Evolutionary conservation across 2,329 filamentous ascomycete genomes (phyloP).

Genomic region (Hypoxylon sp.): DNA sequence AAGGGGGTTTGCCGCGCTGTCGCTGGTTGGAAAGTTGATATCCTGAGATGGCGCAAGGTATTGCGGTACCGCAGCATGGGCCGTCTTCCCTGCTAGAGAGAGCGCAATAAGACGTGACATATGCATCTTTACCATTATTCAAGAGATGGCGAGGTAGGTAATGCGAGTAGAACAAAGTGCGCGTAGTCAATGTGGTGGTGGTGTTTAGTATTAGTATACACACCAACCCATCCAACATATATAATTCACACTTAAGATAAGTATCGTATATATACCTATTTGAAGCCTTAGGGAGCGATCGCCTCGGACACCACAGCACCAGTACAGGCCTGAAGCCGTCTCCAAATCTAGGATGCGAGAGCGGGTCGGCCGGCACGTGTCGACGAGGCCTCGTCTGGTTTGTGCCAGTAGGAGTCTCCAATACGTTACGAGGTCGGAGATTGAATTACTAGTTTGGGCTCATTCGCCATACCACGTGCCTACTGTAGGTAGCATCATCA

Average conservation of each 20-base stretch:
- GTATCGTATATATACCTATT: not conserved
- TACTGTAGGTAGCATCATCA: conserved; percentile 13
- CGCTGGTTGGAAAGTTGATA: conserved; percentile 44
- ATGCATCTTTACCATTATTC: conserved; percentile 21
- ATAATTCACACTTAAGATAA: not conserved
- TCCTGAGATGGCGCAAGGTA: conserved; percentile 45
- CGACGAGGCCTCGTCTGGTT: conserved; percentile 23
- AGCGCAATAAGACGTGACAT: conserved; percentile 12
- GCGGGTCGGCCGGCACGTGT: conserved; percentile 23
- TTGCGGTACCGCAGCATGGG: conserved; percentile 23
- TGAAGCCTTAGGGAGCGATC: not conserved
- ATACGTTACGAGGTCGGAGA: conserved; percentile 31
- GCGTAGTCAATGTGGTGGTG: not conserved
- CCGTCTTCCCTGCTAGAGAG: conserved; percentile 17
- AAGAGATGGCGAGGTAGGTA: not conserved
- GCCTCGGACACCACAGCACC: not conserved
- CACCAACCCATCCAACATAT: not conserved
- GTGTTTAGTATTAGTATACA: not conserved
- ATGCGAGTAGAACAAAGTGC: not conserved
- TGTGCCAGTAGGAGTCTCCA: conserved; percentile 3
- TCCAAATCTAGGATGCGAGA: not conserved
- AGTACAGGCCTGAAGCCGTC: not conserved
- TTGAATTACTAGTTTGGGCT: conserved; percentile 28
- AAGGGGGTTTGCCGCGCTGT: conserved; percentile 52
- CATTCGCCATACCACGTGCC: conserved; percentile 3